Evolutionary conservation across 2,329 filamentous ascomycete genomes (phyloP), one percentile per base, ranked within the genome.

Genomic region (Sporothrix globosa): DNA sequence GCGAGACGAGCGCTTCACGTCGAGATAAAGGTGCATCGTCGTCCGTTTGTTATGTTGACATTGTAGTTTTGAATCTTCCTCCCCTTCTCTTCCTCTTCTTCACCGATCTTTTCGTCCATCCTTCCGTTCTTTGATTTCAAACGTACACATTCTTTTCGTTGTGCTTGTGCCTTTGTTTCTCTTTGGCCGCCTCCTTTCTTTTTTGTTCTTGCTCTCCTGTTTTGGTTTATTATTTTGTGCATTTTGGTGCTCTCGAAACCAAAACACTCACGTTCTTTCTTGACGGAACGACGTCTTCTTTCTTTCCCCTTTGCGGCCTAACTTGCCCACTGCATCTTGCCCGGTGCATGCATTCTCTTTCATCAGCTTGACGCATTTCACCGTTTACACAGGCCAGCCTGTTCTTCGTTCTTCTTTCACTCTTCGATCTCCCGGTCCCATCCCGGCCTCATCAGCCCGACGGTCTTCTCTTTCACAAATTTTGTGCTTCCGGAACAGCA

Each of bases 401-500:
- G 58, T 6, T 63, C 4, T 46, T 27, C 39, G 6, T 63, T 46
- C 11, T 61, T 27, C 46, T 14, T 65, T 24, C 17, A 4, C 44
- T 11, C 17, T n/a, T 46, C 17, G 11, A 34, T 21, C 21, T 46
- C 30, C 21, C 54, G 17, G 21, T 41, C 30, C 4, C 6, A 17
- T 56, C 53, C 30, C 10, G 41, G 14, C 17, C 14, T 48, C 46
- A 19, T 34, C 11, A 24, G 1, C n/a, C 11, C 58, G 14, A 61
- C 41, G 39, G 34, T 19, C 58, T 9, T 61, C 56, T 34, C 39
- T 48, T 24, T 46, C 10, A 3, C 19, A 41, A 44, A 54, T 44
- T 58, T 48, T 54, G 66, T 68, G 66, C 52, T 56, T 58, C 66
- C 52, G 66, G 52, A 54, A 56, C 11, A 68, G 39, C 66, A 68